Base-by-base conservation (phyloP, 768 basidiomycete genomes). In the Boletus tylopilopsis region DNA sequence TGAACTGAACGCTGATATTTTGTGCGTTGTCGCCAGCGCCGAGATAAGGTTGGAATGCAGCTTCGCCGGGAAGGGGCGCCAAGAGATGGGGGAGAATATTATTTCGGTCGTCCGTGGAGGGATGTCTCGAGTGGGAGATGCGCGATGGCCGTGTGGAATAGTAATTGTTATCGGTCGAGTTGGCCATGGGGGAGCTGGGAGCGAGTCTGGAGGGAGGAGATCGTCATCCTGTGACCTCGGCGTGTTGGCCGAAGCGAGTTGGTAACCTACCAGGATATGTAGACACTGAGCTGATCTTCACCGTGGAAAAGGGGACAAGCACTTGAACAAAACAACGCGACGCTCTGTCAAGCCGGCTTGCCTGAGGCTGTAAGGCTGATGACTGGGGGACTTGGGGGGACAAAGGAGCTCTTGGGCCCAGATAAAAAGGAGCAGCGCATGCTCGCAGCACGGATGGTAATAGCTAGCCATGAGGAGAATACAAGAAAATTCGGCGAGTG, bases 1-100 rank as follows among this genome's bases (percentile, higher is more conserved):
- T 52, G 61, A 67, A 66, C 55, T 67, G 68, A 43, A 60, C 53
- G 24, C 64, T 66, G 60, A 64, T 56, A 64, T 55, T 64, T 53
- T 60, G 62, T 25, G 54, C 25, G 47, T 49, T 51, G 19, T 44
- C 55, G 42, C 39, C 47, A 5, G 47, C 7, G 21, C 25, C n/a
- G 13, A 56, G 58, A 53, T 57, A 62, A 50, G 56, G 43, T 19
- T 47, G 54, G 30, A 45, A 57, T 1, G 38, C 25, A 24, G 34
- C n/a, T 48, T 60, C 57, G 29, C 45, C 54, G 22, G 56, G 35
- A 27, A 55, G 50, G 10, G 61, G 41, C 3, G 55, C 35, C 7
- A 56, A 42, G 13, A 57, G 42, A 40, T 66, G 58, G 29, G 64
- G 58, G 6, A 51, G 40, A 24, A 54, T 51, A 48, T 51, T 51